These are phyloP conservation scores for Lachnellula occidentalis DNA, from an alignment of 2,329 filamentous ascomycete species.

Conservation along the genomic window DNA sequence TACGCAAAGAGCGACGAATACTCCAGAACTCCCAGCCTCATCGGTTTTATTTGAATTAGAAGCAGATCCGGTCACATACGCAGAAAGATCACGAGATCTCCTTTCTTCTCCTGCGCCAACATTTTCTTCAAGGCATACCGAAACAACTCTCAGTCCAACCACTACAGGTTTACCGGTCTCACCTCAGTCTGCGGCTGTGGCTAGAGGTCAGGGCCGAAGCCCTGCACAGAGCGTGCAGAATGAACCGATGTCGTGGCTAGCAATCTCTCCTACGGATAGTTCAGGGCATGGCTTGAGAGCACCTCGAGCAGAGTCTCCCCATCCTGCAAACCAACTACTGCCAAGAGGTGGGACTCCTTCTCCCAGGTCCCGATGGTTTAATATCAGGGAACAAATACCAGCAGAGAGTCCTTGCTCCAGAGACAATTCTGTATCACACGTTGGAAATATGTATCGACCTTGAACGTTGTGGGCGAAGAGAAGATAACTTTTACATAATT, in stretches of 20 bases:
- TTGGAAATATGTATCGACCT: background rate
- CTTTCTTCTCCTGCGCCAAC: background rate
- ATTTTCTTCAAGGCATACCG: background rate
- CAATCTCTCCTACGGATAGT: background rate
- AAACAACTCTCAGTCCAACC: background rate
- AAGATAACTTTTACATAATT: background rate
- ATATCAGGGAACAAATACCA: background rate
- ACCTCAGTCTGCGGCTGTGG: background rate
- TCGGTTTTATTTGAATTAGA: background rate
- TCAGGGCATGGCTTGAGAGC: background rate
- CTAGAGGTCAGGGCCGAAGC: background rate
- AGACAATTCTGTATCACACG: background rate
- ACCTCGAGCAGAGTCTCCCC: background rate
- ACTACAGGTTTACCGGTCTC: background rate
- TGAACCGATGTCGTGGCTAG: background rate
- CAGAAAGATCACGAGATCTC: background rate
- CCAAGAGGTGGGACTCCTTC: background rate
- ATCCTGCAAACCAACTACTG: background rate
- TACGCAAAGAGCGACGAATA: background rate
- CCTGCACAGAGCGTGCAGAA: background rate
- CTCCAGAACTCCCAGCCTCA: background rate
- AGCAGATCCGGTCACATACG: background rate
- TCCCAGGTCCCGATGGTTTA: background rate
- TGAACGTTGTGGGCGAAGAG: background rate
- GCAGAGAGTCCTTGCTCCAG: background rate